These are phyloP conservation scores for Aspergillus funiculosus DNA, from an alignment of 495 filamentous ascomycete genomes.

Conservation along the genomic window DNA sequence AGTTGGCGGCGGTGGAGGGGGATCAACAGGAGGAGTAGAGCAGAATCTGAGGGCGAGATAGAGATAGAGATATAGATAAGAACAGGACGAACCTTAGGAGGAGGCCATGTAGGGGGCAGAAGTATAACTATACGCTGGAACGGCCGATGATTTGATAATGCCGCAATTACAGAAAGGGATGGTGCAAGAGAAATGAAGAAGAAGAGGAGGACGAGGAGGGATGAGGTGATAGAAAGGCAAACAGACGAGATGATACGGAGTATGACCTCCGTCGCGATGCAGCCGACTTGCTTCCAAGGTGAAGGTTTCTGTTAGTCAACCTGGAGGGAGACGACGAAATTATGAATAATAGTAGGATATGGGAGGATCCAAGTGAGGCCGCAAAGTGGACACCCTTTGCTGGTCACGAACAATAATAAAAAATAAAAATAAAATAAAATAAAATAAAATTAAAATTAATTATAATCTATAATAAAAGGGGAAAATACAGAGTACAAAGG, in stretches of 20 bases:
- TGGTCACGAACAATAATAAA: no score
- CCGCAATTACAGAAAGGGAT: conserved; percentile 23
- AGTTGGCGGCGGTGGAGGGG: background rate
- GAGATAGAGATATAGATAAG: conserved; percentile 1
- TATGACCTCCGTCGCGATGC: conserved; percentile 4
- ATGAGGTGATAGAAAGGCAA: background rate
- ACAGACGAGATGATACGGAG: background rate
- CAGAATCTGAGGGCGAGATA: background rate
- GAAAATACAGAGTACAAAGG: no score
- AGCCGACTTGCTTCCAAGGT: conserved; percentile 13
- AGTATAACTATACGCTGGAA: conserved; percentile 4
- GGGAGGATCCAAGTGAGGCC: conserved; percentile 7
- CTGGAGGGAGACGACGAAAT: conserved; percentile 4
- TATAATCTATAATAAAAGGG: no score
- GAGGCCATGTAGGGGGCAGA: background rate
- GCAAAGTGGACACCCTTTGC: conserved; percentile 7
- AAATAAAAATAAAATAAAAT: no score
- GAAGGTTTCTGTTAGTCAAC: conserved; percentile 19
- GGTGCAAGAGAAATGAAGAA: conserved; percentile 18
- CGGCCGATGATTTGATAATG: conserved; percentile 18
- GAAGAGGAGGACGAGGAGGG: conserved; percentile 12
- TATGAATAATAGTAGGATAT: conserved; percentile 20
- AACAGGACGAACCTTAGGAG: background rate
- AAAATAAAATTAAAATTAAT: no score
- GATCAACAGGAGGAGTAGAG: conserved; percentile 2